phyloP scores from a whole-genome alignment of 495 filamentous ascomycete species.

The Usnea hakonensis region DNA sequence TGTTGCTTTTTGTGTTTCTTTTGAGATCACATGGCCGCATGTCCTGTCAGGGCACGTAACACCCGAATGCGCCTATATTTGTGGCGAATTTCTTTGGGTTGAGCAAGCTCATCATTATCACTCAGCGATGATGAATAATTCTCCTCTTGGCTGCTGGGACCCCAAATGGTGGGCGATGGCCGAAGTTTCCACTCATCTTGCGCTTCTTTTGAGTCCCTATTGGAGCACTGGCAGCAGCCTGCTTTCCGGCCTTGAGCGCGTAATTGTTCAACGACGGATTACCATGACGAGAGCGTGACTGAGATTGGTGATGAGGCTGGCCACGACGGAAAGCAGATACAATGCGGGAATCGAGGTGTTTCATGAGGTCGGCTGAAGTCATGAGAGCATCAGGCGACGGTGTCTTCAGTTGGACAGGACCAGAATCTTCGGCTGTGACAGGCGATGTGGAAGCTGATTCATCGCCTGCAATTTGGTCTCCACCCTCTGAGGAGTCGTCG shows the following conservation, averaged over 20 bases:
- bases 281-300: slow-evolving; percentile 49
- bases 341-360: slow-evolving; percentile 60
- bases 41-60: not conserved
- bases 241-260: slow-evolving; percentile 44
- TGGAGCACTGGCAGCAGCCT: slow-evolving; percentile 46
- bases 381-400: slow-evolving; percentile 40
- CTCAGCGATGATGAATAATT: slow-evolving; percentile 10
- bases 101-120: not conserved
- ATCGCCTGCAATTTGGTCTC: slow-evolving; percentile 31
- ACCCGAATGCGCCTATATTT: not conserved
- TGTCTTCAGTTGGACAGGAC: slow-evolving; percentile 25
- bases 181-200: slow-evolving; percentile 27
- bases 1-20: not conserved
- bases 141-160: slow-evolving; percentile 7
- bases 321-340: slow-evolving; percentile 75
- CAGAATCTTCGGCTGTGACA: not conserved
- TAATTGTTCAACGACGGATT: slow-evolving; percentile 39
- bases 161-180: not conserved
- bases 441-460: slow-evolving; percentile 23
- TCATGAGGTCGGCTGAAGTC: slow-evolving; percentile 46
- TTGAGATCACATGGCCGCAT: not conserved
- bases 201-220: slow-evolving; percentile 47
- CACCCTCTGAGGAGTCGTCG: slow-evolving; percentile 48
- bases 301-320: slow-evolving; percentile 59
- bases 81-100: not conserved